phyloP scores from a whole-genome alignment of 2,329 filamentous ascomycete species.

The Arthrinium phaeospermum region DNA sequence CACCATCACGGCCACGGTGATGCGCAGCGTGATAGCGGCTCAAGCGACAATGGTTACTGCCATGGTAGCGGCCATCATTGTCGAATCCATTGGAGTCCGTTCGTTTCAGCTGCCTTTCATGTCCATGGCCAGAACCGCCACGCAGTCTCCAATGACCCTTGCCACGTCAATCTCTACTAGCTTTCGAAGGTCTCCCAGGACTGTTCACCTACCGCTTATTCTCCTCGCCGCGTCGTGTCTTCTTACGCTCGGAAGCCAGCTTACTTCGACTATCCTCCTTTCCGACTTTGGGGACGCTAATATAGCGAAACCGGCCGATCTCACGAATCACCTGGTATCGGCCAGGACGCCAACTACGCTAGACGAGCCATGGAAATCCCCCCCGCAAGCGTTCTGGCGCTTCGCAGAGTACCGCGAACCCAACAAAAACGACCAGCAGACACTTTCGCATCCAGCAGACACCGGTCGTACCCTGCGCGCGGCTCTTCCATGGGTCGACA shows the following conservation, averaged over 20 bases:
- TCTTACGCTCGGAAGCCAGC: not conserved
- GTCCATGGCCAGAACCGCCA: not conserved
- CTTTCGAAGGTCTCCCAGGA: not conserved
- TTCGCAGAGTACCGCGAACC: not conserved
- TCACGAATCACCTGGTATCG: too few relatives aligned
- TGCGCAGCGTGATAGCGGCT: not conserved
- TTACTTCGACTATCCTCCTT: not conserved
- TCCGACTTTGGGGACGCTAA: not conserved
- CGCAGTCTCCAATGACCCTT: not conserved
- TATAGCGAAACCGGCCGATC: not conserved
- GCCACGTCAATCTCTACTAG: not conserved
- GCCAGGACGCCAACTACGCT: too few relatives aligned
- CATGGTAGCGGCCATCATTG: not conserved
- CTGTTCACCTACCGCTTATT: not conserved
- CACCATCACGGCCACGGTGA: not conserved
- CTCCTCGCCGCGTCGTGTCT: not conserved
- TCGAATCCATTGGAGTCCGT: not conserved
- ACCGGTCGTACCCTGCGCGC: not conserved
- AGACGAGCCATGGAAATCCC: too few relatives aligned
- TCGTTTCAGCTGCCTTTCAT: not conserved
- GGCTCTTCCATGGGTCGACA: not conserved
- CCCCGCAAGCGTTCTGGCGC: not conserved
- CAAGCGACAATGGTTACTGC: not conserved
- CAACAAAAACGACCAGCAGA: not conserved
- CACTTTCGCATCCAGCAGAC: not conserved